Base-by-base conservation (phyloP, 129 eudicot genomes). In the Oenanthe sinensis region DNA sequence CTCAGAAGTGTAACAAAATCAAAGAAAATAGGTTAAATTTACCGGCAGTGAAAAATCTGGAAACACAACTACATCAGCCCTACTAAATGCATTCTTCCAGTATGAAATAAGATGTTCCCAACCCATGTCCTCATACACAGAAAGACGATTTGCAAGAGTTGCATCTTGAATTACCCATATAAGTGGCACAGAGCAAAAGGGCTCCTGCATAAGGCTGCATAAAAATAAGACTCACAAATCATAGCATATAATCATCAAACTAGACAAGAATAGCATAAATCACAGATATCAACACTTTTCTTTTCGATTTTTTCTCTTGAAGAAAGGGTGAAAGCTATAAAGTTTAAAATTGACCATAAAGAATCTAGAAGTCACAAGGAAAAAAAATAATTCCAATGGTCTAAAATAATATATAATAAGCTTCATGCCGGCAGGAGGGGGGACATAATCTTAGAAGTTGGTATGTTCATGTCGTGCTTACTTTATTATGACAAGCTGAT, bases 151-250 rank as follows among this genome's bases (percentile, higher is more conserved):
- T 79, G 96, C 92, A 79, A 95, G 99, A 33, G 88, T 83, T 60
- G 89, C 96, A 70, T 92, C 97, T 85, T 95, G 94, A 88, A 95
- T 81, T 81, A 95, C 87, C 99, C 97, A 95, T 85, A 95, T 79
- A 78, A 95, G 91, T 60, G 92, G 96, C 75, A 95, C 93, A 85
- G 96, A 88, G 96, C 97, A 90, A 83, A 92, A 95, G 40, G 99
- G 99, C 93, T 91, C 99, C 97, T 92, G 97, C 99, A 92, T 92
- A 84, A 95, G 97, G 94, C 99, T 95, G 99, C 99, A 88, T 63
- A 90, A 79, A 91, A 87, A 90, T 90, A 85, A 91, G 87, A 88
- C 88, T 88, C 85, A 88, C 88, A 79, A 82, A 86, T 69, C 85
- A 84, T 76, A 82, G 82, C 72, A 83, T 85, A 33, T 19, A 14